phyloP scores from a whole-genome alignment of 23 red algal species.

The Gracilaria domingensis region DNA sequence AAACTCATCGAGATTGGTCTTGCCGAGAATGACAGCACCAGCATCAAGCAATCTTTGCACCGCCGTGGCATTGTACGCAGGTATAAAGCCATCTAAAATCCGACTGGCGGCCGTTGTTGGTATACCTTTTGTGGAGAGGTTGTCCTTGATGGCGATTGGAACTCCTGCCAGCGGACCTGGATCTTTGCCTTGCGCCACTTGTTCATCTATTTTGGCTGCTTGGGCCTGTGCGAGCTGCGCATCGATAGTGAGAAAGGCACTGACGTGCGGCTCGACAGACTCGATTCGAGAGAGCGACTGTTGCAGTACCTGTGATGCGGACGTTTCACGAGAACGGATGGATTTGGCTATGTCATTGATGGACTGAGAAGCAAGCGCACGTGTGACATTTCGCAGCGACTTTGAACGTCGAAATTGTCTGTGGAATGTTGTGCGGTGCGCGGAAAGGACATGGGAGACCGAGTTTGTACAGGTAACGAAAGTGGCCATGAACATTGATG shows the following conservation, averaged over 20 bases:
- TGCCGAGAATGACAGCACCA: slow-evolving; percentile 90
- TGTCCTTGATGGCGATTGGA: slow-evolving; percentile 92
- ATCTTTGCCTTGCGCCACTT: slow-evolving; percentile 44
- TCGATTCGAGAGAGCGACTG: slow-evolving; percentile 52
- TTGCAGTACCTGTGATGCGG: slow-evolving; percentile 7
- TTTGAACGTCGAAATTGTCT: not conserved
- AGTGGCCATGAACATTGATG: not conserved
- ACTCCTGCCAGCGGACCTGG: slow-evolving; percentile 80
- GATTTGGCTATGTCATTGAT: slow-evolving; percentile 32
- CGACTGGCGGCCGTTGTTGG: slow-evolving; percentile 83
- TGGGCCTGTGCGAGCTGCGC: slow-evolving; percentile 59
- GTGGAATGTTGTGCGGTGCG: not conserved
- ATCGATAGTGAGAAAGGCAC: slow-evolving; percentile 77
- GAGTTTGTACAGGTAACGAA: slow-evolving; percentile 16
- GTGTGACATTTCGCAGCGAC: not conserved
- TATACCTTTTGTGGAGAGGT: slow-evolving; percentile 72
- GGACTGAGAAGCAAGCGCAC: slow-evolving; percentile 6
- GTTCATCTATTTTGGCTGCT: slow-evolving; percentile 57
- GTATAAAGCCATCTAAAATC: slow-evolving; percentile 73
- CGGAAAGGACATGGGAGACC: not conserved
- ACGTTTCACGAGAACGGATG: slow-evolving; percentile 28
- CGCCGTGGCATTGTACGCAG: slow-evolving; percentile 82
- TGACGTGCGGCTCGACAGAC: slow-evolving; percentile 57
- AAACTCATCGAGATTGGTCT: slow-evolving; percentile 98
- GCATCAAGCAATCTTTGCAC: slow-evolving; percentile 69